phyloP scores from a whole-genome alignment of 768 basidiomycete genomes.

The Rubroboletus satanas region DNA sequence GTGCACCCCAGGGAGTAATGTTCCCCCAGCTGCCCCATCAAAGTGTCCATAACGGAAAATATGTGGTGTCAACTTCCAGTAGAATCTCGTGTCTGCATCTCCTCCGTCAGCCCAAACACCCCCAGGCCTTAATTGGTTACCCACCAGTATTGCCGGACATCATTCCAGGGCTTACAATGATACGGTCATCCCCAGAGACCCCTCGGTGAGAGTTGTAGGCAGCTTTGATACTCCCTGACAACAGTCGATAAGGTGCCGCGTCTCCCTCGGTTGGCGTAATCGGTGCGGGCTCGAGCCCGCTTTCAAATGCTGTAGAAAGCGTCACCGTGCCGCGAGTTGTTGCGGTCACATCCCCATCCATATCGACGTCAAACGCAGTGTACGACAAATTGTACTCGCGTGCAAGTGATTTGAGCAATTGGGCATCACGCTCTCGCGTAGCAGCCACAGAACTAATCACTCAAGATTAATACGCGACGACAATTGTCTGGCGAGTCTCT shows the following conservation, averaged over 20 bases:
- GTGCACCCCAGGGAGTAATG: conserved; percentile 46
- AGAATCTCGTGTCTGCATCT: conserved; percentile 40
- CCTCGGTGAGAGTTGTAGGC: conserved; percentile 50
- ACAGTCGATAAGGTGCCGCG: conserved; percentile 41
- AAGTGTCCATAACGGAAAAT: conserved; percentile 65
- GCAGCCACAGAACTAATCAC: conserved; percentile 37
- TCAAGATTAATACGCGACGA: not conserved
- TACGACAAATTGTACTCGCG: conserved; percentile 54
- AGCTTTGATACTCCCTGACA: conserved; percentile 64
- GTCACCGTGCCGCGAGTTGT: conserved; percentile 44
- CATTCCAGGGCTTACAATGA: conserved; percentile 49
- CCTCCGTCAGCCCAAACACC: not conserved
- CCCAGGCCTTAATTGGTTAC: not conserved
- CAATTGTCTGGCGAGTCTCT: conserved; percentile 1
- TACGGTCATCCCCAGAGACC: conserved; percentile 31
- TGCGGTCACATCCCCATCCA: conserved; percentile 31
- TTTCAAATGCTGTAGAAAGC: conserved; percentile 45
- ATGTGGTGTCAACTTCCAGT: conserved; percentile 46
- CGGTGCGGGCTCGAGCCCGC: conserved; percentile 62
- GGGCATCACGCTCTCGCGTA: conserved; percentile 42
- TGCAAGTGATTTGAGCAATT: conserved; percentile 44
- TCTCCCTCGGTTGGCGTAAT: conserved; percentile 43
- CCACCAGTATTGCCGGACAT: conserved; percentile 53
- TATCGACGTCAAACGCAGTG: conserved; percentile 47
- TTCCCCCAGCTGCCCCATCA: conserved; percentile 27